Evolutionary conservation across 2,329 filamentous ascomycete species (phyloP).

Genomic region (Onygena corvina): DNA sequence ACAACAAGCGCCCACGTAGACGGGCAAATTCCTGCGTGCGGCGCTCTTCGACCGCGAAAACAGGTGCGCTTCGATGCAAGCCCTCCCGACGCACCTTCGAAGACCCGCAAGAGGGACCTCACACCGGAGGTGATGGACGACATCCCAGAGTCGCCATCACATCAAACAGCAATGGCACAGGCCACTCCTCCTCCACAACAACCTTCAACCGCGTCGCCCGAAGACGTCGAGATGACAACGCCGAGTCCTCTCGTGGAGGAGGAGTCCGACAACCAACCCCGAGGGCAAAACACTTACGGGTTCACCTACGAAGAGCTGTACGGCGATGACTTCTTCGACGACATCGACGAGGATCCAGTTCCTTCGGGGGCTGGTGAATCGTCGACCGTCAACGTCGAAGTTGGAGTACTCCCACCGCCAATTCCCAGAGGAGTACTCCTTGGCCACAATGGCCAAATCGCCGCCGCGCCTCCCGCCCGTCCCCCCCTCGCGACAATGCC

Average conservation of each 20-base stretch:
- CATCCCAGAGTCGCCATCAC: not conserved
- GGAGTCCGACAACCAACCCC: slow-evolving; percentile 4
- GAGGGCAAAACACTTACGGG: slow-evolving; percentile 18
- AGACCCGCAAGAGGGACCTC: slow-evolving; percentile 10
- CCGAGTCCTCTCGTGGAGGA: not conserved
- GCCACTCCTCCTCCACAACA: not conserved
- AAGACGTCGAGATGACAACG: slow-evolving; percentile 8
- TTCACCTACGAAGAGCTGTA: slow-evolving; percentile 25
- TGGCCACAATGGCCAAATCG: slow-evolving; percentile 7
- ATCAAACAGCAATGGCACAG: not conserved
- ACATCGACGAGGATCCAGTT: slow-evolving; percentile 9
- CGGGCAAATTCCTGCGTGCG: slow-evolving; percentile 4
- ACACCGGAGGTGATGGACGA: not conserved
- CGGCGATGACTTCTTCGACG: slow-evolving; percentile 14
- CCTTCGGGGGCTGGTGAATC: not conserved
- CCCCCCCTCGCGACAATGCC: slow-evolving; percentile 14
- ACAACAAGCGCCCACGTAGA: not conserved
- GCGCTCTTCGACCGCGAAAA: slow-evolving; percentile 18
- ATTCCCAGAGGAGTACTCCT: slow-evolving; percentile 1
- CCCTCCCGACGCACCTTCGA: slow-evolving; percentile 26
- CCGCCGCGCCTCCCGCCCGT: slow-evolving; percentile 3
- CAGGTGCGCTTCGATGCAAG: slow-evolving; percentile 27
- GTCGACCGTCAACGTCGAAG: slow-evolving; percentile 5
- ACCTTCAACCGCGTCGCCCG: not conserved
- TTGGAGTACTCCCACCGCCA: slow-evolving; percentile 4